phyloP scores from a whole-genome alignment of 2,329 filamentous ascomycete species.

The Phaeosphaeria sp. region DNA sequence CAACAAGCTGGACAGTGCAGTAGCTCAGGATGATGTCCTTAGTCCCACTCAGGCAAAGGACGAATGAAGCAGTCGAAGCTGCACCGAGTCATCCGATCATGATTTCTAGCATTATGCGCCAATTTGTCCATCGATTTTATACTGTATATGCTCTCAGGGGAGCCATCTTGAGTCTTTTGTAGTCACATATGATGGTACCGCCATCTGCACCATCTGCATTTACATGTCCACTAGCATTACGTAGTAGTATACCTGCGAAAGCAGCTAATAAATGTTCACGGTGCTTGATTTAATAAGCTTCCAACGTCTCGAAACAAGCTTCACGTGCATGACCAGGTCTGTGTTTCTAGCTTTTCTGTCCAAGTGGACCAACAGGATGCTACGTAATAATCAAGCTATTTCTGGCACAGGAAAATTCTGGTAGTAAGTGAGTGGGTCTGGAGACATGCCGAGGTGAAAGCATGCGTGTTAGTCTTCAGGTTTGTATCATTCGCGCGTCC shows the following conservation, averaged over 20 bases:
- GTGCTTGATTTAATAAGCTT: neutral
- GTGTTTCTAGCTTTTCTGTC: no score
- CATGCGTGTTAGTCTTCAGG: neutral
- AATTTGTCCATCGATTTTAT: neutral
- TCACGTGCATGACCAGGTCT: no score
- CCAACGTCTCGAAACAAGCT: neutral
- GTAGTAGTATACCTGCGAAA: conserved; percentile 15
- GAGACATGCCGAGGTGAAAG: conserved; percentile 7
- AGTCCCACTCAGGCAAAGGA: conserved; percentile 18
- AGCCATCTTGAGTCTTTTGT: neutral
- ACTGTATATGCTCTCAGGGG: neutral
- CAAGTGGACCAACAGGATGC: neutral
- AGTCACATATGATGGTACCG: neutral
- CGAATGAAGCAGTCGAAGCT: neutral
- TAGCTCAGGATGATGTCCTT: conserved; percentile 7
- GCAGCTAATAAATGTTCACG: neutral
- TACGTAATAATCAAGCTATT: neutral
- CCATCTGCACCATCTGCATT: conserved; percentile 12
- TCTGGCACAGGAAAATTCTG: neutral
- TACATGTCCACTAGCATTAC: conserved; percentile 20
- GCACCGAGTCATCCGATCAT: neutral
- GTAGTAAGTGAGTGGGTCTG: neutral
- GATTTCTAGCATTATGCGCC: neutral
- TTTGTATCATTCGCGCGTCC: conserved; percentile 6
- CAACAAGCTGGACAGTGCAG: neutral